Conservation (phyloP, 2,329 filamentous ascomycete species). For the Westerdykella sp. region DNA sequence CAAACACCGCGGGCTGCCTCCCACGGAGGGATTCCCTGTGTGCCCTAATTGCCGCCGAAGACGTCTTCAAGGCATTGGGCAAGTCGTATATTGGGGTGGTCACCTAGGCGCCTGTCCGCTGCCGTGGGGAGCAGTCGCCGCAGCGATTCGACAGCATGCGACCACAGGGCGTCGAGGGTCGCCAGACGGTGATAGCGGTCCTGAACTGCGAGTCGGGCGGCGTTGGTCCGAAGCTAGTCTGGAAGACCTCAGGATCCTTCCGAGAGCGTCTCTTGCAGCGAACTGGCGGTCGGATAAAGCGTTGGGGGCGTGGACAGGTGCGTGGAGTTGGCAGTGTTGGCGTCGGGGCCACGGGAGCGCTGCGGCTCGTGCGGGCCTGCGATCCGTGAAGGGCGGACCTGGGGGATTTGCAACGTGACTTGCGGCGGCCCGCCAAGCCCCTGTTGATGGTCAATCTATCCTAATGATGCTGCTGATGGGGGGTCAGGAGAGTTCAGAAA, state of each 20-base stretch:
- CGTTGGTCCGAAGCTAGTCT: slow-evolving; percentile 22
- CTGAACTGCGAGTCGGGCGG: slow-evolving; percentile 22
- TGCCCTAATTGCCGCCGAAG: slow-evolving; percentile 14
- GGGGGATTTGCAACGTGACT: slow-evolving; percentile 17
- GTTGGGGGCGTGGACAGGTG: slow-evolving; percentile 12
- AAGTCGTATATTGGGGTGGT: slow-evolving; percentile 16
- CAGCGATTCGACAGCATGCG: slow-evolving; percentile 20
- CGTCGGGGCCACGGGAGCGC: slow-evolving; percentile 24
- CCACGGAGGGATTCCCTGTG: slow-evolving; percentile 5
- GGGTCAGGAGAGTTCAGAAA: neutral
- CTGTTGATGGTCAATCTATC: slow-evolving; percentile 11
- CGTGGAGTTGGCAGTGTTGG: slow-evolving; percentile 17
- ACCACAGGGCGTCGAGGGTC: slow-evolving; percentile 1
- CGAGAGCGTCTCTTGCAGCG: slow-evolving; percentile 5
- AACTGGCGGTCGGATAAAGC: slow-evolving; percentile 33
- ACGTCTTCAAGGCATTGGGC: slow-evolving; percentile 11
- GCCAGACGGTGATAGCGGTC: slow-evolving; percentile 29
- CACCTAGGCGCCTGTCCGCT: slow-evolving; percentile 16
- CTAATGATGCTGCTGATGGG: slow-evolving; percentile 6
- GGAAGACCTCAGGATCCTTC: slow-evolving; percentile 10
- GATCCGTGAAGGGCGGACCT: slow-evolving; percentile 10
- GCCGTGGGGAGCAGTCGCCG: slow-evolving; percentile 13
- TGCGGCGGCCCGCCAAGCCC: slow-evolving; percentile 19
- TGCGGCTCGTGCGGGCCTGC: slow-evolving; percentile 25
- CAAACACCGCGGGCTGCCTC: too few species aligned